Conservation (phyloP, 2,329 filamentous ascomycete genomes). For the Colletotrichum godetiae region DNA sequence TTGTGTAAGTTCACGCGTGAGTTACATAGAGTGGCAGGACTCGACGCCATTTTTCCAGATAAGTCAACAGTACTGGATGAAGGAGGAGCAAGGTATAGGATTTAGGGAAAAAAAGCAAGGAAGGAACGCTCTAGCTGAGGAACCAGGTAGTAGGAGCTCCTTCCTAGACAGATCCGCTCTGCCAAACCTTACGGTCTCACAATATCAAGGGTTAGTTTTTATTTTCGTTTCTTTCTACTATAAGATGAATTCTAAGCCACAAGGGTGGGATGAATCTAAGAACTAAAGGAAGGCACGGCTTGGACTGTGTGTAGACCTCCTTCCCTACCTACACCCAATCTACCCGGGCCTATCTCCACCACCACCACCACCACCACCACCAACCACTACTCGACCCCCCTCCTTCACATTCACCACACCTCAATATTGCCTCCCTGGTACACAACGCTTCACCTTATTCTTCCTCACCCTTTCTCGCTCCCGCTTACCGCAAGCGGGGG, state of each 20-base stretch:
- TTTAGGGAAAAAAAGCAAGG: not conserved
- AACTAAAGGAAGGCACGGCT: not conserved
- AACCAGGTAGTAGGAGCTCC: not conserved
- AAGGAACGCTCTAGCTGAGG: conserved; percentile 4
- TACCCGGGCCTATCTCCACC: not conserved
- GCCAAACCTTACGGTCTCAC: not conserved
- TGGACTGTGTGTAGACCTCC: not conserved
- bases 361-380: not conserved
- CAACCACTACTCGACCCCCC: not conserved
- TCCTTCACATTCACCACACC: not conserved
- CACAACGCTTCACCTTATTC: not conserved
- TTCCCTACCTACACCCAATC: not conserved
- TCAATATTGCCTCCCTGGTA: not conserved
- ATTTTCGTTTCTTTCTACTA: not conserved
- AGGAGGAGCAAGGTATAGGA: not conserved
- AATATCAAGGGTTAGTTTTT: not conserved
- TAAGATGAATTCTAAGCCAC: not conserved
- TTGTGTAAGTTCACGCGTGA: conserved; percentile 9
- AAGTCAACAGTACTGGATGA: not conserved
- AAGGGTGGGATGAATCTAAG: not conserved
- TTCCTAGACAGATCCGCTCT: not conserved
- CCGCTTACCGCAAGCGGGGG: not conserved
- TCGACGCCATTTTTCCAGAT: conserved; percentile 3
- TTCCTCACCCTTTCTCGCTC: not conserved
- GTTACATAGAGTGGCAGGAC: not conserved